Percentiles rank a stretch among this genome's conserved stretches.
Conservation (phyloP, 2,329 filamentous ascomycete species). For the Ramichloridium luteum region DNA sequence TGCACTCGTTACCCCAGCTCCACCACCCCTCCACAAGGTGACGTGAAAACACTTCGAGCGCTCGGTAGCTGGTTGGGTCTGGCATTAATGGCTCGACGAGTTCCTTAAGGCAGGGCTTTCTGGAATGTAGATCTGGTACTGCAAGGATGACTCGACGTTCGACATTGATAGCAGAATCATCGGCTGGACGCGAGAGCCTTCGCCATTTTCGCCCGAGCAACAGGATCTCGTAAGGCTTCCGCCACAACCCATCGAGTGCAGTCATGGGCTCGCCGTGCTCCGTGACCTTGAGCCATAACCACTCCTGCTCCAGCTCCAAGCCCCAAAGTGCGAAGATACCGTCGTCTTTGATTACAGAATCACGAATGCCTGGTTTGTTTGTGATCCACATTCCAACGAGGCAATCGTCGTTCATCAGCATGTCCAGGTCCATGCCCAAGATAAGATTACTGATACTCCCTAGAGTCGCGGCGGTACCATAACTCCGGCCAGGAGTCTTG, state of each 20-base stretch:
- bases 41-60: conserved; percentile 66
- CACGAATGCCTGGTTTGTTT: conserved; percentile 49
- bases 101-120: conserved; percentile 59
- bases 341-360: conserved; percentile 40
- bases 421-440: conserved; percentile 35
- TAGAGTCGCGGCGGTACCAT: conserved; percentile 30
- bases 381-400: conserved; percentile 67
- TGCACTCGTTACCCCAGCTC: conserved; percentile 63
- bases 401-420: conserved; percentile 41
- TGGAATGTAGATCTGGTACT: conserved; percentile 64
- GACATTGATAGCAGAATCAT: too few relatives aligned
- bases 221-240: conserved; percentile 66
- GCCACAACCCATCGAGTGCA: conserved; percentile 47
- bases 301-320: conserved; percentile 54
- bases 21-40: conserved; percentile 65
- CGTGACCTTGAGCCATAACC: conserved; percentile 70
- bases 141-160: conserved; percentile 49
- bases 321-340: conserved; percentile 58
- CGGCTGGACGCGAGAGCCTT: too few relatives aligned
- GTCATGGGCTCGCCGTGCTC: conserved; percentile 51
- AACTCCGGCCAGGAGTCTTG: conserved; percentile 21
- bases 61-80: conserved; percentile 34
- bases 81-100: conserved; percentile 47
- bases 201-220: conserved; percentile 41
- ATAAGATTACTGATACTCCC: conserved; percentile 34